A percentile compares a stretch with the other conserved stretches of the same genome.
Evolutionary conservation across 257 asterid species (phyloP).

Genomic region (Cynanchum wilfordii): DNA sequence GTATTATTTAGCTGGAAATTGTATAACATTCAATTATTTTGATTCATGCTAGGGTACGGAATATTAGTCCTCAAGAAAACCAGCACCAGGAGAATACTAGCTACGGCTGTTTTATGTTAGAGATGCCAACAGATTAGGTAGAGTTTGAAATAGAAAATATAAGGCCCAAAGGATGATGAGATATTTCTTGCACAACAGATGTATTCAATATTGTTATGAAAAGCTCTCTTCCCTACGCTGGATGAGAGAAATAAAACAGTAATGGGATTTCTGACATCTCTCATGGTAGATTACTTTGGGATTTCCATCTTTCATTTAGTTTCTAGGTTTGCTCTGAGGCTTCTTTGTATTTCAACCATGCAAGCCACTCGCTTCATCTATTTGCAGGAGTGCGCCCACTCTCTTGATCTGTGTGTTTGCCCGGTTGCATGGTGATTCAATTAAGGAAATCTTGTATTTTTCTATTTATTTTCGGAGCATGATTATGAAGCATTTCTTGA

Average conservation of each 20-base stretch:
- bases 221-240: not conserved
- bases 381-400: too few relatives aligned
- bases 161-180: not conserved
- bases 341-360: too few relatives aligned
- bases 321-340: too few relatives aligned
- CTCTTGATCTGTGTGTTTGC: too few relatives aligned
- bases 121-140: not conserved
- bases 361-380: too few relatives aligned
- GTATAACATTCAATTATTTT: slow-evolving; percentile 1
- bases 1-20: slow-evolving; percentile 11
- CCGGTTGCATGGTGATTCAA: too few relatives aligned
- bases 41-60: not conserved
- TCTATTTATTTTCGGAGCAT: too few relatives aligned
- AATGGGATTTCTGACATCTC: not conserved
- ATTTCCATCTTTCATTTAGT: too few relatives aligned
- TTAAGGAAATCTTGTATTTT: too few relatives aligned
- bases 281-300: too few relatives aligned
- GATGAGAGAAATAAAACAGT: not conserved
- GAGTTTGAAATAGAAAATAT: not conserved
- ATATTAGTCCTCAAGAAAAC: not conserved
- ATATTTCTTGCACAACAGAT: not conserved
- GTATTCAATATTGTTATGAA: not conserved
- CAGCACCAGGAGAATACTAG: not conserved
- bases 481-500: not conserved
- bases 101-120: not conserved